Percentiles rank a stretch among this genome's conserved stretches.
Evolutionary conservation across 768 basidiomycete genomes (phyloP).

Genomic region (Panaeolus papilionaceus): DNA sequence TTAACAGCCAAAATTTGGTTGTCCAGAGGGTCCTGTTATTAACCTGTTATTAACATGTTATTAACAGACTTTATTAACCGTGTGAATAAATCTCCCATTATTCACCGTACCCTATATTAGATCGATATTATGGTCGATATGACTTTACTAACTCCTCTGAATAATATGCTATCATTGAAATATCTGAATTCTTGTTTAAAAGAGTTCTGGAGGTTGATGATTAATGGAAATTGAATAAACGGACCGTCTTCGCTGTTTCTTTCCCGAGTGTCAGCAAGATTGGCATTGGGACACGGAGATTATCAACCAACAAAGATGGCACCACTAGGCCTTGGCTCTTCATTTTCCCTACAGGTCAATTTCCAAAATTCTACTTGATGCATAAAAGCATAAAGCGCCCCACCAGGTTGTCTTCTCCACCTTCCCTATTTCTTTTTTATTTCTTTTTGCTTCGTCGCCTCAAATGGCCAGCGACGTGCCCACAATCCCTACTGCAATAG

Average conservation of each 20-base stretch:
- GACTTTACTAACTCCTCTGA: not conserved
- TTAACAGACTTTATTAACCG: no score
- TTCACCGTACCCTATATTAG: no score
- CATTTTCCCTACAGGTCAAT: constrained; percentile 1
- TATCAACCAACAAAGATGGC: not conserved
- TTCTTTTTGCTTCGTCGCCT: not conserved
- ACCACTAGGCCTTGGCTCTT: not conserved
- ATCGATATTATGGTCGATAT: not conserved
- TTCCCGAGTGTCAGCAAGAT: constrained; percentile 8
- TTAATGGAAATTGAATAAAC: constrained; percentile 7
- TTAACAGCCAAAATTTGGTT: no score
- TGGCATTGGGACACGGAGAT: not conserved
- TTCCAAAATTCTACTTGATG: not conserved
- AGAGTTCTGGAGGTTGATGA: not conserved
- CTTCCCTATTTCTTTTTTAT: not conserved
- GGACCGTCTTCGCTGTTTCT: constrained; percentile 8
- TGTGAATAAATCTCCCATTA: no score
- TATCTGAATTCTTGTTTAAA: not conserved
- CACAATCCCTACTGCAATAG: not conserved
- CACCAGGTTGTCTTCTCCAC: not conserved
- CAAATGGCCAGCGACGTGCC: not conserved
- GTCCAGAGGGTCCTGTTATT: no score
- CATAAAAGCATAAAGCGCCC: not conserved
- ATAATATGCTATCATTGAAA: not conserved
- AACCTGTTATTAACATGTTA: no score